Evolutionary conservation across 352 stramenopile species (phyloP).

Genomic region (Phytopythium mirpurense): DNA sequence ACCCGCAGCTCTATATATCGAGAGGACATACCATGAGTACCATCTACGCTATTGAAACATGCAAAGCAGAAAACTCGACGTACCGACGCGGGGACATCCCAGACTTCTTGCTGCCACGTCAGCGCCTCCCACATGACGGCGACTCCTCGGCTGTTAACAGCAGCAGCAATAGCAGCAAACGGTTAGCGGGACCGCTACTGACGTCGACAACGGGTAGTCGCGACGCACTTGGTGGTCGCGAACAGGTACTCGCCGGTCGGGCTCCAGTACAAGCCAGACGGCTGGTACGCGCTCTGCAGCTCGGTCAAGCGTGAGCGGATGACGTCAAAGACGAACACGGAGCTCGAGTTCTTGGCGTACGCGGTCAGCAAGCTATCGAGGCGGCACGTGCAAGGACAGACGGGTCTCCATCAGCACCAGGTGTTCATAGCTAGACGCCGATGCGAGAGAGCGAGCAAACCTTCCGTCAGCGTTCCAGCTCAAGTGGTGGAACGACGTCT

Average conservation of each 20-base stretch:
- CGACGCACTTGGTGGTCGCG: constrained; percentile 50
- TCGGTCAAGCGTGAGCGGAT: constrained; percentile 52
- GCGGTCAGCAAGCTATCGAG: constrained; percentile 44
- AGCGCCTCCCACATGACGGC: constrained; percentile 78
- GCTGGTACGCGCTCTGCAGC: constrained; percentile 48
- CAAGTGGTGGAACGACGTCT: constrained; percentile 41
- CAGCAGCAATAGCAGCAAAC: background rate
- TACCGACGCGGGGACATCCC: constrained; percentile 62
- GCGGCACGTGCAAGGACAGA: background rate
- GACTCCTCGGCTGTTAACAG: constrained; percentile 40
- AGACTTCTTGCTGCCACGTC: constrained; percentile 77
- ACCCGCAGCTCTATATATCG: constrained; percentile 70
- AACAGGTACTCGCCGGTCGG: constrained; percentile 85
- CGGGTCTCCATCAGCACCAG: background rate
- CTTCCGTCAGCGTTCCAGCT: constrained; percentile 71
- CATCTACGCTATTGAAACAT: no score
- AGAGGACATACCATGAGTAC: no score
- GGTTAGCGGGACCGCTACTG: background rate
- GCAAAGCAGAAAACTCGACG: no score
- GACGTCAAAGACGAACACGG: constrained; percentile 55
- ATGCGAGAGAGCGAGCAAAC: background rate
- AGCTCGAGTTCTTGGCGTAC: constrained; percentile 35
- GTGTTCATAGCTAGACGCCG: background rate
- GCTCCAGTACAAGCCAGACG: constrained; percentile 60
- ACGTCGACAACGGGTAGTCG: background rate